These are phyloP conservation scores for Schrenkiella parvula DNA, from an alignment of 345 rosid genomes.

Conservation along the genomic window DNA sequence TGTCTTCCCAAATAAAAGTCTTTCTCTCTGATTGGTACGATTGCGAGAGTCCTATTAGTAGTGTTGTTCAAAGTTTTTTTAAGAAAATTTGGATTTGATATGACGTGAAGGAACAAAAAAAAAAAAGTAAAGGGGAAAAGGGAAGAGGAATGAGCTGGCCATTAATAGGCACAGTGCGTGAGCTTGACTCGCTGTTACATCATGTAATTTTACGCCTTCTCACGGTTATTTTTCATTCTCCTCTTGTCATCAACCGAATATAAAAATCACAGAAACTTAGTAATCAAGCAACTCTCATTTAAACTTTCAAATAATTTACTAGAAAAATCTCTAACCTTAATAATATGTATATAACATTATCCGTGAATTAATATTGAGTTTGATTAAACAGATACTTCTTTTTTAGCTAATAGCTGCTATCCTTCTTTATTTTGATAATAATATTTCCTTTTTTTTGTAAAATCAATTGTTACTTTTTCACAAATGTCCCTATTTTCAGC, in stretches of 20 bases:
- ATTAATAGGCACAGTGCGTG: conserved; percentile 3
- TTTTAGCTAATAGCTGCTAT: neutral
- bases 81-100: neutral
- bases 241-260: neutral
- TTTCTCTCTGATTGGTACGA: neutral
- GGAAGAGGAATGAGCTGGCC: conserved; percentile 17
- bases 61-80: no score
- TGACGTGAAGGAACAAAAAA: neutral
- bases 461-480: neutral
- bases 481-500: conserved; percentile 15
- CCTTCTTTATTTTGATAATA: neutral
- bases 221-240: neutral
- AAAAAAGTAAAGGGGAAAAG: neutral
- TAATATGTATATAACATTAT: neutral
- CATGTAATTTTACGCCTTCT: neutral
- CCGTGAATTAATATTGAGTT: neutral
- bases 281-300: neutral
- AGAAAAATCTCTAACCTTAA: neutral
- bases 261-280: neutral
- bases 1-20: neutral
- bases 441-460: neutral
- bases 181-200: conserved; percentile 19
- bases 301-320: neutral
- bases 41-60: no score
- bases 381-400: neutral